These are phyloP conservation scores for Metarhizium brunneum DNA, from an alignment of 2,329 filamentous ascomycete species.

Conservation along the genomic window DNA sequence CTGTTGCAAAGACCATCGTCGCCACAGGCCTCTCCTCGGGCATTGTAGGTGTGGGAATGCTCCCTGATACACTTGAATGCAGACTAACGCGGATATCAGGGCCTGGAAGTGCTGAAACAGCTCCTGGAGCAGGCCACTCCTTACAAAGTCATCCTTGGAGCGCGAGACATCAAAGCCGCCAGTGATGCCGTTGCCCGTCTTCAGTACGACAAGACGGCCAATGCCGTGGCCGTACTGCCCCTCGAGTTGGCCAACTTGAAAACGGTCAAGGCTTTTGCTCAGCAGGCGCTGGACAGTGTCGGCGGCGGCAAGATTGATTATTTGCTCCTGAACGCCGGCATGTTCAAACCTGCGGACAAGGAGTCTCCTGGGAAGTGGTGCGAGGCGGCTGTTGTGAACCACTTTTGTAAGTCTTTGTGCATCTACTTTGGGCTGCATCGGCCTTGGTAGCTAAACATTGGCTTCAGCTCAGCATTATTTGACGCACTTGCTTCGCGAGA, in stretches of 20 bases:
- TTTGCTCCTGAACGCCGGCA: slow-evolving; percentile 39
- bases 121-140: slow-evolving; percentile 34
- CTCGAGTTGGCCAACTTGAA: slow-evolving; percentile 37
- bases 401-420: slow-evolving; percentile 31
- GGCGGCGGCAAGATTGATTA: slow-evolving; percentile 35
- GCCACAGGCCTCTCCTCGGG: slow-evolving; percentile 42
- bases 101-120: slow-evolving; percentile 43
- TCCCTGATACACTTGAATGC: too few relatives aligned
- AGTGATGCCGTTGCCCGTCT: slow-evolving; percentile 32
- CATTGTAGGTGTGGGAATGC: slow-evolving; percentile 25
- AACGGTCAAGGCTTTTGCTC: slow-evolving; percentile 36
- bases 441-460: background rate
- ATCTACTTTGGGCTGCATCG: background rate
- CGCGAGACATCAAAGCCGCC: slow-evolving; percentile 32
- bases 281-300: slow-evolving; percentile 30
- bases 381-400: slow-evolving; percentile 41
- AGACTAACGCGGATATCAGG: slow-evolving; percentile 21
- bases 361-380: slow-evolving; percentile 37
- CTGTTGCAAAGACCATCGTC: slow-evolving; percentile 37
- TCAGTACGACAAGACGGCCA: slow-evolving; percentile 28
- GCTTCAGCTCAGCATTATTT: slow-evolving; percentile 43
- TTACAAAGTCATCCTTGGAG: slow-evolving; percentile 40
- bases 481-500: slow-evolving; percentile 37
- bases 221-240: slow-evolving; percentile 35
- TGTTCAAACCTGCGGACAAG: slow-evolving; percentile 25